Percentiles rank a stretch among this genome's conserved stretches.
These are phyloP conservation scores for Vitis cinerea DNA, from an alignment of 164 flowering plant species.

Conservation along the genomic window DNA sequence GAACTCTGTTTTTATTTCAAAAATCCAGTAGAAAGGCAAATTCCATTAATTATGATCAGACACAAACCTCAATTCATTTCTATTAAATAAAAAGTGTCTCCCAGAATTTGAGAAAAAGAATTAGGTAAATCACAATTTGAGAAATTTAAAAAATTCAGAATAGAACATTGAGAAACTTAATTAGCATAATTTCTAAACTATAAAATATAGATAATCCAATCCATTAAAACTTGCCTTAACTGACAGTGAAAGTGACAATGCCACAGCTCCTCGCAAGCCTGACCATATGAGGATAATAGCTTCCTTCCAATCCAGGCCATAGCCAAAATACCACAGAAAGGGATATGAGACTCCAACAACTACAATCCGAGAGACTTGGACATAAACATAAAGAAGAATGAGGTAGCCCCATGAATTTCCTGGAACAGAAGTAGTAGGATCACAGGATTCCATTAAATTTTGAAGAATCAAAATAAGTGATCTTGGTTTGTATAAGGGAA, in stretches of 20 bases:
- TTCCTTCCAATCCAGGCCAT: constrained; percentile 95
- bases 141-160: background rate
- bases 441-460: background rate
- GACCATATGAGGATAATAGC: constrained; percentile 87
- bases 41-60: too few relatives aligned
- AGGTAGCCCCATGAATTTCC: constrained; percentile 85
- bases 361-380: constrained; percentile 67
- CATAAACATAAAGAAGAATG: constrained; percentile 65
- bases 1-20: background rate
- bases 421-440: constrained; percentile 24
- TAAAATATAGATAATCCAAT: background rate
- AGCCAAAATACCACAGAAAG: constrained; percentile 69
- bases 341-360: constrained; percentile 79
- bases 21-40: background rate
- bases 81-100: too few relatives aligned
- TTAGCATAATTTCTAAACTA: too few relatives aligned
- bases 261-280: constrained; percentile 93
- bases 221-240: constrained; percentile 61
- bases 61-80: too few relatives aligned
- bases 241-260: constrained; percentile 81
- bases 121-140: background rate
- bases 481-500: too few relatives aligned
- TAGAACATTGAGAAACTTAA: too few relatives aligned
- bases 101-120: background rate
- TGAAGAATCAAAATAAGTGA: background rate